Evolutionary conservation across 257 asterid species (phyloP).

Genomic region (Linaria vulgaris): DNA sequence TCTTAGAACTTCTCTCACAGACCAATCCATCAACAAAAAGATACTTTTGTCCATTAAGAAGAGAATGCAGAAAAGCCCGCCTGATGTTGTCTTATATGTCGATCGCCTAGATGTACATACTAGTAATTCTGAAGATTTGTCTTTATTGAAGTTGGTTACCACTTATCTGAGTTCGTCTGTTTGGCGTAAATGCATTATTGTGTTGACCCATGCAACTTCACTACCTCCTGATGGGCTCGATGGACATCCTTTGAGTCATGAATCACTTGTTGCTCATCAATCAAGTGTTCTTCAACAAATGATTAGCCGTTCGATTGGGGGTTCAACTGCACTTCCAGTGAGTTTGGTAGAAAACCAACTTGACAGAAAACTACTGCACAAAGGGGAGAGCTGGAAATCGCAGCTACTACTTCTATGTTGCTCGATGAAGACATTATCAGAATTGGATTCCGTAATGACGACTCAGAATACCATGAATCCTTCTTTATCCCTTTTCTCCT

Average conservation of each 20-base stretch:
- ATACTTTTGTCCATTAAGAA: conserved; percentile 56
- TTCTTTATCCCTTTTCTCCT: conserved; percentile 28
- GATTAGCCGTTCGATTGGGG: conserved; percentile 42
- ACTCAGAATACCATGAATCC: conserved; percentile 17
- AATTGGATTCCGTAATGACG: conserved; percentile 34
- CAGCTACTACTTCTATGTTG: conserved; percentile 56
- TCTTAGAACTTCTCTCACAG: conserved; percentile 47
- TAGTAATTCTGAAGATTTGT: conserved; percentile 49
- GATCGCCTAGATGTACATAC: conserved; percentile 65
- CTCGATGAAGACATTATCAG: conserved; percentile 64
- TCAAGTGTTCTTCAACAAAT: conserved; percentile 43
- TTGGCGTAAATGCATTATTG: conserved; percentile 60
- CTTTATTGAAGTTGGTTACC: conserved; percentile 48
- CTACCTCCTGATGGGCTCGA: conserved; percentile 63
- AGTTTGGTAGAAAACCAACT: conserved; percentile 57
- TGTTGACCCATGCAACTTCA: conserved; percentile 70
- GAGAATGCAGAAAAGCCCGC: conserved; percentile 48
- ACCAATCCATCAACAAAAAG: conserved; percentile 51
- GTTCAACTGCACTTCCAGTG: conserved; percentile 39
- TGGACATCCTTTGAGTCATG: conserved; percentile 50
- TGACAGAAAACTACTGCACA: conserved; percentile 21
- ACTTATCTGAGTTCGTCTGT: conserved; percentile 65
- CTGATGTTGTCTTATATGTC: conserved; percentile 72
- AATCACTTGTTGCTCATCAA: conserved; percentile 42
- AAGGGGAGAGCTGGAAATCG: conserved; percentile 59